Evolutionary conservation across 164 flowering plant species (phyloP).

Genomic region (Malania oleifera): DNA sequence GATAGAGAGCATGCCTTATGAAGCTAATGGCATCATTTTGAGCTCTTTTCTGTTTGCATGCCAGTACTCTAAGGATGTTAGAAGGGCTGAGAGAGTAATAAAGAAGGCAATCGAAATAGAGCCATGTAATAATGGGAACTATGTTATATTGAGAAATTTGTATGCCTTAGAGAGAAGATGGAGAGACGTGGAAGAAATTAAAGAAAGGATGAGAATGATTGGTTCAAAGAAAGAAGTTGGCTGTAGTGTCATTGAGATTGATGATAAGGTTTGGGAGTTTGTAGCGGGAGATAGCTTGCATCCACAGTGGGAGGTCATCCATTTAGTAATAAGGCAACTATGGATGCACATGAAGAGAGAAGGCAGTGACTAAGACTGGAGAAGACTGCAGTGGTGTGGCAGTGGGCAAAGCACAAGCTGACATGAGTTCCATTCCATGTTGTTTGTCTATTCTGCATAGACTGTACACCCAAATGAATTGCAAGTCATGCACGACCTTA

Average conservation of each 20-base stretch:
- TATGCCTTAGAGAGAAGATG: slow-evolving; percentile 68
- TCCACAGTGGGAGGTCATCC: slow-evolving; percentile 34
- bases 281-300: slow-evolving; percentile 50
- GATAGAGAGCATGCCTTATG: slow-evolving; percentile 55
- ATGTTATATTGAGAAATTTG: slow-evolving; percentile 60
- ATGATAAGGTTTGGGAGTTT: slow-evolving; percentile 49
- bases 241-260: slow-evolving; percentile 57
- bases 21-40: slow-evolving; percentile 64
- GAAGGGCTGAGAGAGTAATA: slow-evolving; percentile 49
- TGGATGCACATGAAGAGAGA: slow-evolving; percentile 41
- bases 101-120: slow-evolving; percentile 36
- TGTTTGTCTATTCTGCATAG: no score
- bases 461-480: no score
- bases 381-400: background rate
- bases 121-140: slow-evolving; percentile 55
- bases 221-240: slow-evolving; percentile 65
- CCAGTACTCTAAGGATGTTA: slow-evolving; percentile 35
- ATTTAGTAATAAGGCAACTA: slow-evolving; percentile 32
- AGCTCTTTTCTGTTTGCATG: slow-evolving; percentile 72
- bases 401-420: background rate
- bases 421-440: background rate
- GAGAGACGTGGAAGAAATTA: slow-evolving; percentile 57
- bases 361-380: background rate
- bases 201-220: slow-evolving; percentile 43
- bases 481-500: no score